A percentile compares a stretch with the other conserved stretches of the same genome.
phyloP scores from a whole-genome alignment of 345 rosid genomes.

The Citropsis articulata region DNA sequence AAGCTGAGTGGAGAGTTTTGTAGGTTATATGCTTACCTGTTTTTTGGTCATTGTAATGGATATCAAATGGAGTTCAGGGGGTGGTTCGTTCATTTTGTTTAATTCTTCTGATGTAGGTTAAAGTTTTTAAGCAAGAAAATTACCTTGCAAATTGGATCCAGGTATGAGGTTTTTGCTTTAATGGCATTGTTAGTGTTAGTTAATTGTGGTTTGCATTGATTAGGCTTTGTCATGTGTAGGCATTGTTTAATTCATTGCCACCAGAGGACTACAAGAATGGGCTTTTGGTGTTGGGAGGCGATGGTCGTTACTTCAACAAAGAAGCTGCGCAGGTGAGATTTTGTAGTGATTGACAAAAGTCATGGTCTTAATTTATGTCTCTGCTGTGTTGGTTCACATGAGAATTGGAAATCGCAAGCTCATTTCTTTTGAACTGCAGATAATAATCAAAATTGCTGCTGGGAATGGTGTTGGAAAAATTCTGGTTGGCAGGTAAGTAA shows the following conservation, averaged over 20 bases:
- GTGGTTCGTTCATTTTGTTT: not conserved
- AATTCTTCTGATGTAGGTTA: conserved; percentile 43
- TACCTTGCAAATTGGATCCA: conserved; percentile 96
- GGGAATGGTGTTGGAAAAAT: conserved; percentile 89
- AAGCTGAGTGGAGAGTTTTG: not conserved
- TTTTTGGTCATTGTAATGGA: not conserved
- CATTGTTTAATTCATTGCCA: conserved; percentile 82
- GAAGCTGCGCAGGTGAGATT: conserved; percentile 84
- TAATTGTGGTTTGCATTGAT: not conserved
- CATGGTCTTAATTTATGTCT: not conserved
- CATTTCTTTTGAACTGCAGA: conserved; percentile 44
- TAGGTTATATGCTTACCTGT: not conserved
- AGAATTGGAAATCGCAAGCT: not conserved
- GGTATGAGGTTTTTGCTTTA: conserved; percentile 37
- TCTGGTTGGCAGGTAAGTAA: conserved; percentile 77
- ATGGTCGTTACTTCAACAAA: conserved; percentile 82
- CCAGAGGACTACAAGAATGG: conserved; percentile 76
- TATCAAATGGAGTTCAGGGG: not conserved
- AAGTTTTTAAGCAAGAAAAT: conserved; percentile 84
- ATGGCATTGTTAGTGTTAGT: conserved; percentile 1
- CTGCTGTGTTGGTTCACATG: not conserved
- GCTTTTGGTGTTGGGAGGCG: conserved; percentile 82
- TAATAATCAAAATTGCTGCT: conserved; percentile 87
- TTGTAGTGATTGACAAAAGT: not conserved
- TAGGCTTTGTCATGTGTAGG: conserved; percentile 38